These are phyloP conservation scores for Lumnitzera littorea DNA, from an alignment of 345 rosid genomes.

Conservation along the genomic window DNA sequence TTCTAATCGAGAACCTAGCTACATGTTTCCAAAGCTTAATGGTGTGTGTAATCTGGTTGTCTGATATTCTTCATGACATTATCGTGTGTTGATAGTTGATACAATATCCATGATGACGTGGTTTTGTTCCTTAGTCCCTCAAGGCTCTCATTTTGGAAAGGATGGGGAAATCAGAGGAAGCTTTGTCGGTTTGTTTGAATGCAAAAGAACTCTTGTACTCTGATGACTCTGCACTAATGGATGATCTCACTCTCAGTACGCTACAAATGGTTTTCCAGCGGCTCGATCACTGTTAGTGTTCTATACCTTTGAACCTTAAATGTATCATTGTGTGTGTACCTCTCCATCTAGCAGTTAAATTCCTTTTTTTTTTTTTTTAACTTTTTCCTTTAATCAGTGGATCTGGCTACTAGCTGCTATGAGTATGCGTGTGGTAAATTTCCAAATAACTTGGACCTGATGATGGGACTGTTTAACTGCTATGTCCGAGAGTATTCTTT, in stretches of 20 bases:
- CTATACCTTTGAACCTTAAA: background rate
- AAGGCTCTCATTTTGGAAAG: conserved; percentile 81
- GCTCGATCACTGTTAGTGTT: conserved; percentile 80
- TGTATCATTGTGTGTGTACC: background rate
- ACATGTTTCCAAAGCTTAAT: too few relatives aligned
- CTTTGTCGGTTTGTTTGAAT: conserved; percentile 52
- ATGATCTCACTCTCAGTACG: conserved; percentile 96
- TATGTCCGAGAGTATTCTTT: conserved; percentile 89
- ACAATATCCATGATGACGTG: too few relatives aligned
- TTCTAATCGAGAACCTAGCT: too few relatives aligned
- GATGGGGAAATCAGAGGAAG: conserved; percentile 81
- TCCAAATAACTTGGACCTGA: conserved; percentile 72
- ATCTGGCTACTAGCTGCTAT: conserved; percentile 86
- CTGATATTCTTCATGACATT: too few relatives aligned
- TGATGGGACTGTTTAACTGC: conserved; percentile 98
- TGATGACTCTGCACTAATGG: conserved; percentile 70
- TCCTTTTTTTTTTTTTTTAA: background rate
- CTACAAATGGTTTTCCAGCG: conserved; percentile 88
- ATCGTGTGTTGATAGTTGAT: too few relatives aligned
- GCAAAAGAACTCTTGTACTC: conserved; percentile 71
- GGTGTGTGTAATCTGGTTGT: too few relatives aligned
- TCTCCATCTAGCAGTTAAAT: background rate
- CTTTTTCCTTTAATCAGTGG: conserved; percentile 40
- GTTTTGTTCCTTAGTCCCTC: conserved; percentile 45
- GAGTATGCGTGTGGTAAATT: conserved; percentile 77